These are phyloP conservation scores for Pulveroboletus frians DNA, from an alignment of 768 basidiomycete genomes.

Conservation along the genomic window DNA sequence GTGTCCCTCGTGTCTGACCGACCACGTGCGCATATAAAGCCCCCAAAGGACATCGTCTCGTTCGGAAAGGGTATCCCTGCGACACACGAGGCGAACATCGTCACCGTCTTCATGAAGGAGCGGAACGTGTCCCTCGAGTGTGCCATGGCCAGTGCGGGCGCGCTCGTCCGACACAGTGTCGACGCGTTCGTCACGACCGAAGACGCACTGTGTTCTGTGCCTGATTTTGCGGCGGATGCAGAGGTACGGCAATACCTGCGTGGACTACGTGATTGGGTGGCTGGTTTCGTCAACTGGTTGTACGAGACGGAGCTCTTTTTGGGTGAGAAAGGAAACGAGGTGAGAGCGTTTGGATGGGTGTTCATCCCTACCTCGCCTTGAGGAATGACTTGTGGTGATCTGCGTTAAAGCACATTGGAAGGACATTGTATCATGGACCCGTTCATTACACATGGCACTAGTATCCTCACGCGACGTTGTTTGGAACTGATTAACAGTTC, in stretches of 20 bases:
- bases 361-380: constrained; percentile 35
- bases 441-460: not conserved
- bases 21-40: too few relatives aligned
- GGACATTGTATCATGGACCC: not conserved
- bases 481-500: not conserved
- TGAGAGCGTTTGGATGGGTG: constrained; percentile 59
- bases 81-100: constrained; percentile 39
- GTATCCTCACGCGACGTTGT: not conserved
- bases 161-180: constrained; percentile 25
- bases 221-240: constrained; percentile 12
- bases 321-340: constrained; percentile 51
- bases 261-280: constrained; percentile 51
- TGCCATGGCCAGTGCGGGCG: constrained; percentile 30
- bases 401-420: not conserved
- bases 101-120: constrained; percentile 44
- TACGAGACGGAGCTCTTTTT: constrained; percentile 63
- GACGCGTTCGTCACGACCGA: constrained; percentile 27
- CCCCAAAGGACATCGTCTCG: constrained; percentile 50
- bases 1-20: constrained; percentile 4
- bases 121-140: constrained; percentile 44
- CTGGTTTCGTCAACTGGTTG: constrained; percentile 57
- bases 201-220: constrained; percentile 14
- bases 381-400: not conserved
- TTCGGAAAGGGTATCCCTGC: constrained; percentile 44
- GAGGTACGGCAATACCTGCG: constrained; percentile 39